Conservation (phyloP, 139 green algal genomes). For the Zygnema circumcarinatum region DNA sequence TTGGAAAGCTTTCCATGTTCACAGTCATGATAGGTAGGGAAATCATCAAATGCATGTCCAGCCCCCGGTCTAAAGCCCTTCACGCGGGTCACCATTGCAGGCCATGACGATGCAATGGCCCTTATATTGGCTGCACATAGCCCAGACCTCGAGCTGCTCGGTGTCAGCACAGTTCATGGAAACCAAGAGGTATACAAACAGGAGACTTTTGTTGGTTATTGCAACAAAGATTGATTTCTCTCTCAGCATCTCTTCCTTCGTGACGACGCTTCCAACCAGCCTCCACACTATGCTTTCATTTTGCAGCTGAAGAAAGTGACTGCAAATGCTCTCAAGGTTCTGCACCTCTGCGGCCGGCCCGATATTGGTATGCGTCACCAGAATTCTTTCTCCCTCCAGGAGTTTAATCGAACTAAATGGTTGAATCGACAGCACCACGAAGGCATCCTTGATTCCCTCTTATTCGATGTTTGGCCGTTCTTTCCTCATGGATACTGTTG, state of each 20-base stretch:
- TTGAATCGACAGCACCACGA: too few species aligned
- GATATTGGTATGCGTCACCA: constrained; percentile 65
- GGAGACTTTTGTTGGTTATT: not conserved
- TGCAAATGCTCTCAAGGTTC: constrained; percentile 80
- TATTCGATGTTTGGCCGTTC: not conserved
- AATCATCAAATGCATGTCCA: too few species aligned
- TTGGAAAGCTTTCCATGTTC: too few species aligned
- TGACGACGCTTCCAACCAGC: not conserved
- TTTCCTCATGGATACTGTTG: not conserved
- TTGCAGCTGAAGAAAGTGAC: constrained; percentile 80
- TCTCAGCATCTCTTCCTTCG: not conserved
- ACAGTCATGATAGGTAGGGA: too few species aligned
- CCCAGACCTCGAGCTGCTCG: constrained; percentile 76
- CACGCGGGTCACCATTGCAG: too few species aligned
- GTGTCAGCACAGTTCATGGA: constrained; percentile 85
- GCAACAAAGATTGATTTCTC: not conserved
- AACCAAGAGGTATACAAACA: constrained; percentile 78
- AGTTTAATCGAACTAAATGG: too few species aligned
- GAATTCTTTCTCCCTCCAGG: too few species aligned
- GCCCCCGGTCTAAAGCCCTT: too few species aligned
- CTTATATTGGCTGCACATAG: constrained; percentile 82
- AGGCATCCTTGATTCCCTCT: too few species aligned
- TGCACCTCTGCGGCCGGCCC: constrained; percentile 73
- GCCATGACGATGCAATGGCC: constrained; percentile 91
- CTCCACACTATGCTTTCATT: not conserved